A percentile compares a stretch with the other conserved stretches of the same genome.
Evolutionary conservation across 2,329 filamentous ascomycete genomes (phyloP).

Genomic region (Clonostachys chloroleuca): DNA sequence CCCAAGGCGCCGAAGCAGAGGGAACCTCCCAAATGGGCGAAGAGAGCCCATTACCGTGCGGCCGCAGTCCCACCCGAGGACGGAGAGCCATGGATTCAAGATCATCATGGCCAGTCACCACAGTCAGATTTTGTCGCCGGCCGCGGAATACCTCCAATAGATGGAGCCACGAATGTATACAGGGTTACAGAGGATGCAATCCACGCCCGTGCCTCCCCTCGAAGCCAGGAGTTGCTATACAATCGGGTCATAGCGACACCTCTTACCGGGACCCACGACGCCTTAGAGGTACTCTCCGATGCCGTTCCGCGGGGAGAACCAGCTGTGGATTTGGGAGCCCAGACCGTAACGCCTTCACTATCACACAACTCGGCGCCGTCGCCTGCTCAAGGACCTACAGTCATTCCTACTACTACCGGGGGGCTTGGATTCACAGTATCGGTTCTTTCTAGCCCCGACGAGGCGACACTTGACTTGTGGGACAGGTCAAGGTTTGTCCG

Average conservation of each 20-base stretch:
- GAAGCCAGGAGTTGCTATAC: neutral
- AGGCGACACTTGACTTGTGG: slow-evolving; percentile 12
- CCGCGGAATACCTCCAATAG: too few species aligned
- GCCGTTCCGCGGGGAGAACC: neutral
- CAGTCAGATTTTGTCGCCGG: too few species aligned
- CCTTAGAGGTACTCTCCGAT: neutral
- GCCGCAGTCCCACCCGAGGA: too few species aligned
- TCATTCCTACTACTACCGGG: neutral
- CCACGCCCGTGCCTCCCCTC: too few species aligned
- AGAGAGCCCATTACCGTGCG: too few species aligned
- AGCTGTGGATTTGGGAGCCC: neutral
- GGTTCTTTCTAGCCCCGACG: slow-evolving; percentile 9
- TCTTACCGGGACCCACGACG: neutral
- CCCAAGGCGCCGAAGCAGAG: neutral
- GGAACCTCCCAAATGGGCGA: neutral
- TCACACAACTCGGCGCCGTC: neutral
- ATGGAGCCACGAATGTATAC: too few species aligned
- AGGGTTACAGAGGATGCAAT: too few species aligned
- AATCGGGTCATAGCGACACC: neutral
- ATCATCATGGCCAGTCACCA: too few species aligned
- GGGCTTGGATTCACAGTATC: slow-evolving; percentile 3
- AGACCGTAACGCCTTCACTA: neutral
- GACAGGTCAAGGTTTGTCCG: slow-evolving; percentile 15
- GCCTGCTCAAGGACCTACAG: neutral
- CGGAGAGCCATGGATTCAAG: too few species aligned